Percentiles rank a stretch among this genome's conserved stretches.
phyloP scores from a whole-genome alignment of 768 basidiomycete genomes.

The Zangia roseola region DNA sequence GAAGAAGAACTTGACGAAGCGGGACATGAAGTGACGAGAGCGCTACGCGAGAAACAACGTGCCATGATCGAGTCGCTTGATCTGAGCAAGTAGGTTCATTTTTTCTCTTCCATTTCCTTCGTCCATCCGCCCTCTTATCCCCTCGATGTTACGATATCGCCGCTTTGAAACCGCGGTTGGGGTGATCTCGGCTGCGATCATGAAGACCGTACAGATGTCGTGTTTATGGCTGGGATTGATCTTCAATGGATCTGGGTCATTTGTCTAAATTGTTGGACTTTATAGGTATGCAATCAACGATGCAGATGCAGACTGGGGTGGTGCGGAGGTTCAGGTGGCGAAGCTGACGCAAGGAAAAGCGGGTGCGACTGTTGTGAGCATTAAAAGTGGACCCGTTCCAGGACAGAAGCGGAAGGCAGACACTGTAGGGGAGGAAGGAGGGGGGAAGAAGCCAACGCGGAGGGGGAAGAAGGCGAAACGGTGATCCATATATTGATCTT shows the following conservation, averaged over 20 bases:
- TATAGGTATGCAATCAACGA: conserved; percentile 75
- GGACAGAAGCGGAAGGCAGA: conserved; percentile 61
- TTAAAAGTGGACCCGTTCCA: conserved; percentile 46
- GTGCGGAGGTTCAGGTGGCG: conserved; percentile 71
- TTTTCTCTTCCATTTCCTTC: not conserved
- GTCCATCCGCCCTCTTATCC: not conserved
- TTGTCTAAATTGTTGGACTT: not conserved
- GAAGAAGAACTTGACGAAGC: conserved; percentile 76
- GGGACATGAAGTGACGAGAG: conserved; percentile 60
- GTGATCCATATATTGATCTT: conserved; percentile 11
- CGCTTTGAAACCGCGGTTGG: conserved; percentile 9
- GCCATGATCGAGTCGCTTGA: conserved; percentile 89
- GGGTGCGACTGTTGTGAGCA: conserved; percentile 72
- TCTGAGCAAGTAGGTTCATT: conserved; percentile 70
- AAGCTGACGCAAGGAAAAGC: conserved; percentile 42
- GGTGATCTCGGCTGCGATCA: not conserved
- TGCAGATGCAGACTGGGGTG: conserved; percentile 66
- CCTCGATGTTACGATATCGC: conserved; percentile 4
- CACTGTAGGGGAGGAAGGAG: conserved; percentile 31
- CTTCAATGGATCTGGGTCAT: not conserved
- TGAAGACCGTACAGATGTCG: not conserved
- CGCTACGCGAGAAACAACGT: conserved; percentile 67
- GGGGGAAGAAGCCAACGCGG: conserved; percentile 49
- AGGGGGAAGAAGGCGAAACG: conserved; percentile 43
- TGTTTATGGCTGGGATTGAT: not conserved